Percentiles rank a stretch among this genome's conserved stretches.
Evolutionary conservation across 129 eudicot genomes (phyloP).

Genomic region (Kitagawia praeruptora): DNA sequence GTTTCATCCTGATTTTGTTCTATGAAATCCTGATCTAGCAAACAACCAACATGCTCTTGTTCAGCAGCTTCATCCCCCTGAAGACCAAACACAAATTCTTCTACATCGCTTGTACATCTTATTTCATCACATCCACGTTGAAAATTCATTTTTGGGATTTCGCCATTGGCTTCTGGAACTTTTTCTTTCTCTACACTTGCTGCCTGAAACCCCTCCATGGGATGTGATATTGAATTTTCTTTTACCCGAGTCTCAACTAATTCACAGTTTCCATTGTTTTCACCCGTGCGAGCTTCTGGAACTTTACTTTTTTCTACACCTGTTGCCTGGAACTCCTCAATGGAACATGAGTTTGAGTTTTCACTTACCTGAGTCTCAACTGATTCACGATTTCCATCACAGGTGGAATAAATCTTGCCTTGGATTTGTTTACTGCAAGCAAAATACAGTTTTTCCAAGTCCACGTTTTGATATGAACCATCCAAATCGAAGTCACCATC

Average conservation of each 20-base stretch:
- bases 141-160: constrained; percentile 7
- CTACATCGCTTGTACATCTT: not conserved
- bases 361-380: not conserved
- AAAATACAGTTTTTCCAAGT: constrained; percentile 1
- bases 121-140: constrained; percentile 17
- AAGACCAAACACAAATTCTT: constrained; percentile 5
- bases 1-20: constrained; percentile 1
- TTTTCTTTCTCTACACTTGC: not conserved
- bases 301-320: not conserved
- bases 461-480: constrained; percentile 11
- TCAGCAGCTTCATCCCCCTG: constrained; percentile 17
- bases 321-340: constrained; percentile 12
- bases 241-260: not conserved
- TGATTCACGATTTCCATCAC: constrained; percentile 10
- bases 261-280: not conserved
- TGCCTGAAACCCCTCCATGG: not conserved
- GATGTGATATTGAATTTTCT: not conserved
- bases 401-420: not conserved
- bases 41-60: not conserved
- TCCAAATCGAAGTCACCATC: constrained; percentile 31
- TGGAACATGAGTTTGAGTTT: constrained; percentile 1
- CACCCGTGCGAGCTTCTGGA: constrained; percentile 7
- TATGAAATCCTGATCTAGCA: constrained; percentile 10
- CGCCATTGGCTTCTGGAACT: not conserved
- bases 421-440: not conserved